These are phyloP conservation scores for Phytophthora uliginosa DNA, from an alignment of 352 stramenopile species.

Conservation along the genomic window DNA sequence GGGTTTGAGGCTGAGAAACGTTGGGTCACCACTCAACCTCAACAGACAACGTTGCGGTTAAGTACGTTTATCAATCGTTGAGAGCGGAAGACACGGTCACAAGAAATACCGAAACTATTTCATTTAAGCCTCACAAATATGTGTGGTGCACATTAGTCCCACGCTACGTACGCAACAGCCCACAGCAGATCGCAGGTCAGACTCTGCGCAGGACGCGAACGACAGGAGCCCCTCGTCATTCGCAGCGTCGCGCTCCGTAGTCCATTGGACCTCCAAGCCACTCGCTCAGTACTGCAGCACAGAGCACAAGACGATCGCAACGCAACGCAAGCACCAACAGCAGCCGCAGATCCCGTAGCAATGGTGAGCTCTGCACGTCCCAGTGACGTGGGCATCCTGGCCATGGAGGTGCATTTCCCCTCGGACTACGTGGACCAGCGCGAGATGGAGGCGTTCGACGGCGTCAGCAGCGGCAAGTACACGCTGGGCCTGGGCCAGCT, in stretches of 20 bases:
- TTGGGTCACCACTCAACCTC: too few species aligned
- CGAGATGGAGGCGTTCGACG: conserved; percentile 96
- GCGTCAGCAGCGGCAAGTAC: conserved; percentile 79
- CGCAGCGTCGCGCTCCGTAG: background rate
- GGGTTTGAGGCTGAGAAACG: too few species aligned
- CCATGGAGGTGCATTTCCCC: conserved; percentile 98
- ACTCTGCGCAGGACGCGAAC: background rate
- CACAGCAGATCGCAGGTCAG: background rate
- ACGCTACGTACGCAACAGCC: background rate
- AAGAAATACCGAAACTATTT: too few species aligned
- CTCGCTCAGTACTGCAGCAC: background rate
- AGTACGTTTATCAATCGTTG: too few species aligned
- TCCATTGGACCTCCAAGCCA: background rate
- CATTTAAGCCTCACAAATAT: background rate
- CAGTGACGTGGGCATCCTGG: conserved; percentile 96
- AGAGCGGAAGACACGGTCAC: too few species aligned
- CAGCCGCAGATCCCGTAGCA: conserved; percentile 1
- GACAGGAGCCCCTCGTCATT: background rate
- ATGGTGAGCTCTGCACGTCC: conserved; percentile 46
- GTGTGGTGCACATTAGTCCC: background rate
- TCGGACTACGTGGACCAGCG: conserved; percentile 94
- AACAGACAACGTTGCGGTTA: too few species aligned
- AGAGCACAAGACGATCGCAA: background rate
- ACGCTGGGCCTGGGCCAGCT: conserved; percentile 72
- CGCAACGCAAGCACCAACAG: background rate